A percentile compares a stretch with the other conserved stretches of the same genome.
Evolutionary conservation across 78 protist genomes (phyloP).

Genomic region (Cavenderia fasciculata): DNA sequence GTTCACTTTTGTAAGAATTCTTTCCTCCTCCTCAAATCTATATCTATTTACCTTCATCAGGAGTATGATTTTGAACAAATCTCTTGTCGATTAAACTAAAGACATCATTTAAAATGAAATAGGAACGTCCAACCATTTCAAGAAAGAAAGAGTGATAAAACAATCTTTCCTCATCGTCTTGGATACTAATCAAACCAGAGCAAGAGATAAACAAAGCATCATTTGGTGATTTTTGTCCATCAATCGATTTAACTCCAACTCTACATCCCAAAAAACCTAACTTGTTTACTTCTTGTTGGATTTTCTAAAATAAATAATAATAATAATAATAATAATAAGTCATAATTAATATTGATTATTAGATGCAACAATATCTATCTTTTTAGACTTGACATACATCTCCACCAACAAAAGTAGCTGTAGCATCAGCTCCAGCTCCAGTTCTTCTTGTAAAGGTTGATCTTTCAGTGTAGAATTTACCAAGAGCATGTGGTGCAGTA

Average conservation of each 20-base stretch:
- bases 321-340: not conserved
- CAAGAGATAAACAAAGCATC: conserved; percentile 32
- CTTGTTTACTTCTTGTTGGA: not conserved
- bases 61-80: too few relatives aligned
- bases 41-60: too few relatives aligned
- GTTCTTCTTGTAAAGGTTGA: conserved; percentile 39
- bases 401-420: not conserved
- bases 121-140: conserved; percentile 19
- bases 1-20: too few relatives aligned
- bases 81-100: too few relatives aligned
- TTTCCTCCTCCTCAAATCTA: too few relatives aligned
- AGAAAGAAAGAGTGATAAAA: conserved; percentile 42
- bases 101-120: conserved; percentile 33
- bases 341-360: not conserved
- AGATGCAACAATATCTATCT: not conserved
- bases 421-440: not conserved
- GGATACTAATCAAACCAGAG: conserved; percentile 13
- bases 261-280: conserved; percentile 5
- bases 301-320: not conserved
- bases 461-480: conserved; percentile 6
- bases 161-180: not conserved
- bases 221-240: conserved; percentile 9
- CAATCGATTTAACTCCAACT: not conserved
- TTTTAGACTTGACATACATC: conserved; percentile 5
- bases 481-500: conserved; percentile 18